Evolutionary conservation across 164 flowering plant genomes (phyloP).

Genomic region (Warburgia ugandensis): DNA sequence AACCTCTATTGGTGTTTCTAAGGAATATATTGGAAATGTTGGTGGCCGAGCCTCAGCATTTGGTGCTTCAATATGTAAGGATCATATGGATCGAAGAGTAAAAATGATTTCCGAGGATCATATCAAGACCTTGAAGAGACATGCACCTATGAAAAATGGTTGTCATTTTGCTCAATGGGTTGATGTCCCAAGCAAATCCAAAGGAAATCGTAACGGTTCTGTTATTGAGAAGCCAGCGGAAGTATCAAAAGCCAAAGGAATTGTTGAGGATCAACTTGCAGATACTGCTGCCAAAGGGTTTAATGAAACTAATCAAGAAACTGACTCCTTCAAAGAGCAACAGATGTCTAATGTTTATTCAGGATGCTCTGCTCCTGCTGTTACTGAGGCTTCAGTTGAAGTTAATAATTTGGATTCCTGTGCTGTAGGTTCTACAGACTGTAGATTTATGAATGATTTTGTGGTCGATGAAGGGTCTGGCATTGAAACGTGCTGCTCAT

Average conservation of each 20-base stretch:
- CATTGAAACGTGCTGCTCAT: conserved; percentile 43
- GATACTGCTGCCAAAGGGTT: conserved; percentile 21
- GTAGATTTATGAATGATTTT: conserved; percentile 13
- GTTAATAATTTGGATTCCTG: conserved; percentile 31
- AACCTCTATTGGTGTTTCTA: conserved; percentile 11
- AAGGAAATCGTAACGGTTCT: conserved; percentile 14
- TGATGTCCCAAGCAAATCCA: conserved; percentile 44
- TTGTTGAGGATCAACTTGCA: conserved; percentile 16
- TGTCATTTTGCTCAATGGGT: conserved; percentile 36
- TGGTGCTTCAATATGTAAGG: conserved; percentile 17
- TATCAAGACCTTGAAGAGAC: neutral
- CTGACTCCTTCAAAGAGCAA: conserved; percentile 32
- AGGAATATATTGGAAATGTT: conserved; percentile 14
- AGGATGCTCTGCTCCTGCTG: conserved; percentile 48
- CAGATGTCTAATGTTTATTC: conserved; percentile 50
- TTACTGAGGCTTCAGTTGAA: conserved; percentile 41
- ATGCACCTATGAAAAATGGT: neutral
- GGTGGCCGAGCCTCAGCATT: conserved; percentile 4
- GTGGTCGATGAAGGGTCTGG: conserved; percentile 54
- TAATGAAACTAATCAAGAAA: conserved; percentile 14
- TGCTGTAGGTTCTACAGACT: conserved; percentile 26
- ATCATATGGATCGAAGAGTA: conserved; percentile 7
- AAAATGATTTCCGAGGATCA: conserved; percentile 2
- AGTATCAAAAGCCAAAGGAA: conserved; percentile 10
- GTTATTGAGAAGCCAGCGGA: conserved; percentile 14